Percentiles rank a stretch among this genome's conserved stretches.
Evolutionary conservation across 2,329 filamentous ascomycete genomes (phyloP).

Genomic region (Colletotrichum tanaceti): DNA sequence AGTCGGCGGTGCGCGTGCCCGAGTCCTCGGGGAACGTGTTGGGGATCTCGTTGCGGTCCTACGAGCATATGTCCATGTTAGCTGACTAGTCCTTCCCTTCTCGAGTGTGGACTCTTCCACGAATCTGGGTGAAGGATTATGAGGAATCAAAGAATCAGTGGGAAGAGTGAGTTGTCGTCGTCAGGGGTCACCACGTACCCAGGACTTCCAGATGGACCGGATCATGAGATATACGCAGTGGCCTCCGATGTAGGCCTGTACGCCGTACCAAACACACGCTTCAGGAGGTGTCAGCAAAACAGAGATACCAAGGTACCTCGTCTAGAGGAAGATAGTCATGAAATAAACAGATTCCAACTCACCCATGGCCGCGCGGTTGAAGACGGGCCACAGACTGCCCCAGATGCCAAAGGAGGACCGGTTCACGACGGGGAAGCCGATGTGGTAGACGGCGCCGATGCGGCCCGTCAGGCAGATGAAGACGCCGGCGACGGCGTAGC

Average conservation of each 20-base stretch:
- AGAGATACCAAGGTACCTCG: no score
- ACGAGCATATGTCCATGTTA: background rate
- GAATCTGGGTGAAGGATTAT: no score
- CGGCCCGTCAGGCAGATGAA: conserved; percentile 84
- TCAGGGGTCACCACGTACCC: conserved; percentile 57
- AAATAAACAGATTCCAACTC: no score
- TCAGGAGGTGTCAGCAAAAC: background rate
- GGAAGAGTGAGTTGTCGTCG: no score
- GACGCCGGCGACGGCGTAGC: conserved; percentile 79
- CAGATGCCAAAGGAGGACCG: conserved; percentile 88
- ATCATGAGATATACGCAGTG: conserved; percentile 92
- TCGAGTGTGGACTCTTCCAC: no score
- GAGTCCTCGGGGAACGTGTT: conserved; percentile 74
- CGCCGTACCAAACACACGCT: conserved; percentile 89
- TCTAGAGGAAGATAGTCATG: no score
- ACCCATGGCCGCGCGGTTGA: conserved; percentile 87
- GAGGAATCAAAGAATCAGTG: no score
- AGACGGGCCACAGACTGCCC: conserved; percentile 88
- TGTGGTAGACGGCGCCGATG: conserved; percentile 88
- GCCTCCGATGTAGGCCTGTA: conserved; percentile 87
- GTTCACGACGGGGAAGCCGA: conserved; percentile 85
- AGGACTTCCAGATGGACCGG: conserved; percentile 80
- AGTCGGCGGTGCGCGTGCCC: conserved; percentile 80
- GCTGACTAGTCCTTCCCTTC: no score
- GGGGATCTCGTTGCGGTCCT: conserved; percentile 66